A percentile compares a stretch with the other conserved stretches of the same genome.
Evolutionary conservation across 305 asterid species (phyloP).

Genomic region (Solanum hybrid): DNA sequence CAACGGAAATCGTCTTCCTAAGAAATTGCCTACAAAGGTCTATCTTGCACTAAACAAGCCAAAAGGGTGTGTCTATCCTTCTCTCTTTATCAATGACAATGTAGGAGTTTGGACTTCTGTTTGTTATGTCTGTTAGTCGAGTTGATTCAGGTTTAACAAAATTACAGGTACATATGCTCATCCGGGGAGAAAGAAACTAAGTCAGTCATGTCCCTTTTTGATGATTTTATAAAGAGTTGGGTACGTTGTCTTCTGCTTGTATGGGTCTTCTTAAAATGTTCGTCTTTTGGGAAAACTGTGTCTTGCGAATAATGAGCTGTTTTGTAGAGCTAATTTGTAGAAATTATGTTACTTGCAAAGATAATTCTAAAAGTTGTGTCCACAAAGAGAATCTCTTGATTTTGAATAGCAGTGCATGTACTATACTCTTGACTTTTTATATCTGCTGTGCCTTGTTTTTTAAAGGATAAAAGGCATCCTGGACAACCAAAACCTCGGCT

Average conservation of each 20-base stretch:
- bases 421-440: slow-evolving; percentile 2
- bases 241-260: slow-evolving; percentile 30
- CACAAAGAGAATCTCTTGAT: background rate
- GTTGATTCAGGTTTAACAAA: slow-evolving; percentile 13
- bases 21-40: slow-evolving; percentile 89
- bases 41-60: slow-evolving; percentile 97
- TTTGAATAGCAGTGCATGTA: background rate
- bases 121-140: background rate
- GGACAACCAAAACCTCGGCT: slow-evolving; percentile 80
- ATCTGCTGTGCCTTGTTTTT: slow-evolving; percentile 8
- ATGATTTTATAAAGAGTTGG: slow-evolving; percentile 78
- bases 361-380: background rate
- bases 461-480: slow-evolving; percentile 59
- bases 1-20: slow-evolving; percentile 72
- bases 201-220: slow-evolving; percentile 63
- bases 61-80: slow-evolving; percentile 65
- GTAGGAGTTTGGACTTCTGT: background rate
- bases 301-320: background rate
- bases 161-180: slow-evolving; percentile 86
- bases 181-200: slow-evolving; percentile 86
- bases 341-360: background rate
- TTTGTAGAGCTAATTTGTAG: background rate
- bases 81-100: background rate
- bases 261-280: background rate
- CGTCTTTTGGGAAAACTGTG: background rate